Evolutionary conservation across 75 land plant species (phyloP).

Genomic region (Pinus taeda): DNA sequence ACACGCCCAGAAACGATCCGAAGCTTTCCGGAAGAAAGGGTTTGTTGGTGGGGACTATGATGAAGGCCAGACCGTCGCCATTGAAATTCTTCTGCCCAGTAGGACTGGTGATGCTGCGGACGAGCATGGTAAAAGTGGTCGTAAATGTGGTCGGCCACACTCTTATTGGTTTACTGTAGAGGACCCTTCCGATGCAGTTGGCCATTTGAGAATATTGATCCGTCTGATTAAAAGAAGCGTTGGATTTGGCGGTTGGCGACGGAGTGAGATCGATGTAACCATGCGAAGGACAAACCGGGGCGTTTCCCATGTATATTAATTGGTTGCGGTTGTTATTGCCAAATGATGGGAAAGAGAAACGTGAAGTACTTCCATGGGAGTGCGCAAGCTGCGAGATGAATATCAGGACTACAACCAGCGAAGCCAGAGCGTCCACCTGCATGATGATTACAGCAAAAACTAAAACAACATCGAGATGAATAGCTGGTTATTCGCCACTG

Average conservation of each 20-base stretch:
- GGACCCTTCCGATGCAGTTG: slow-evolving; percentile 16
- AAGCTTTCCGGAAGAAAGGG: background rate
- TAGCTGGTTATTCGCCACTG: no score
- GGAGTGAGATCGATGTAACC: slow-evolving; percentile 25
- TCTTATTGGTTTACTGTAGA: slow-evolving; percentile 9
- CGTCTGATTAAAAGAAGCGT: background rate
- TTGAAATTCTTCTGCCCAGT: slow-evolving; percentile 1
- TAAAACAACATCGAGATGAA: no score
- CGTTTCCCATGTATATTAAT: slow-evolving; percentile 12
- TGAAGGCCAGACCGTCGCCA: slow-evolving; percentile 43
- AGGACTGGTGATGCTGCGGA: background rate
- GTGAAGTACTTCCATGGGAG: background rate
- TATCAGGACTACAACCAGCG: background rate
- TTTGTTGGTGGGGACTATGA: slow-evolving; percentile 17
- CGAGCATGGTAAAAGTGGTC: slow-evolving; percentile 33
- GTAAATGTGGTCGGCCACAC: slow-evolving; percentile 27
- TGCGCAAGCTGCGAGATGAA: no score
- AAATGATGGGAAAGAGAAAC: slow-evolving; percentile 18
- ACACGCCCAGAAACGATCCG: slow-evolving; percentile 21
- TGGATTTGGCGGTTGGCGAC: background rate
- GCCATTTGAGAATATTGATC: background rate
- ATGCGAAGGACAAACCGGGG: slow-evolving; percentile 2
- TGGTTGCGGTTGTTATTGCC: slow-evolving; percentile 7
- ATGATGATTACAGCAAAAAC: no score
- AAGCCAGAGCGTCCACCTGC: background rate